Evolutionary conservation across 192 early-diverging fungal species (phyloP), one percentile per base, ranked within the genome.

Genomic region (Rhizophagus clarus): DNA sequence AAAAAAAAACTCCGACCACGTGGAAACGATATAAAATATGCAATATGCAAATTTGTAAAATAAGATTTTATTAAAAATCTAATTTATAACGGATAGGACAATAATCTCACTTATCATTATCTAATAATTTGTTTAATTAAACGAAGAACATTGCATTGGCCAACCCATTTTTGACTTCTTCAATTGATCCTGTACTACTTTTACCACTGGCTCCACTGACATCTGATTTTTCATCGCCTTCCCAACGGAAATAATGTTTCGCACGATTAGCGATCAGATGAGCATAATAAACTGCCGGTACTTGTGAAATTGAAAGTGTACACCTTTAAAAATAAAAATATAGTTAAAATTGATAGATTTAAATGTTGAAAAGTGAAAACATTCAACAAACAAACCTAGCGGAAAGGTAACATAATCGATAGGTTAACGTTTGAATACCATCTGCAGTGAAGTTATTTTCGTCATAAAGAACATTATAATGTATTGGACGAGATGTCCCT

Each of bases 381-480:
- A 40, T 7, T 3, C 1, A 40, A 5, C 9, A 14, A 24, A 70
- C 68, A 17, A 28, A 64, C 63, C 71, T 72, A 31, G 92, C 92
- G 80, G 95, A 98, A 15, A 94, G 45, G 24, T 61, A 31, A 29
- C 56, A 76, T 62, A 63, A n/a, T 24, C 31, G n/a, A 24, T 76
- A 63, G 20, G 74, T 63, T 24, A 61, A 62, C 24, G 24, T 76
- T 63, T 76, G 29, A 9, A 76, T 76, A 42, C 17, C 74, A 34
- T 76, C 74, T 3, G 60, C 32, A 22, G 56, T 42, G 32, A 47
- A 97, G 11, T 88, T 84, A 83, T 95, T 93, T 51, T 98, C 96
- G 74, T 99, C 95, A 75, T 92, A 87, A 49, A 99, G 82, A 20
- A 97, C 96, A 68, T 93, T 91, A 90, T 99, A 99, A 81, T 95